A percentile compares a stretch with the other conserved stretches of the same genome.
phyloP scores from a whole-genome alignment of 169 alveolate species.

The Plasmodium adleri region DNA sequence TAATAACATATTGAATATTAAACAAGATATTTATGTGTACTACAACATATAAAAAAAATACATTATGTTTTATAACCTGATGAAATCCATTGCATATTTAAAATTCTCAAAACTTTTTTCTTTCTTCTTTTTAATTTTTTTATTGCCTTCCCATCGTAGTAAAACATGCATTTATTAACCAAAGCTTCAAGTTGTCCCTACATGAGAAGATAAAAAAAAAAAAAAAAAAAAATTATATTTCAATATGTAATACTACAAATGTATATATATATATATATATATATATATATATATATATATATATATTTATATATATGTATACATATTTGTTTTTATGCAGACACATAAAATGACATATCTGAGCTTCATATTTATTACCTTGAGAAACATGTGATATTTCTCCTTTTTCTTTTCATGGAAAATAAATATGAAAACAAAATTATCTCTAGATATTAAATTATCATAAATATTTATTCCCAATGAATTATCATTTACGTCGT shows the following conservation, averaged over 20 bases:
- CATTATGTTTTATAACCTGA: slow-evolving; percentile 17
- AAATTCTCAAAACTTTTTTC: slow-evolving; percentile 39
- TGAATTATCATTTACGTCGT: slow-evolving; percentile 21
- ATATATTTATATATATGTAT: background rate
- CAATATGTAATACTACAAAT: background rate
- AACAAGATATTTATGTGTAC: background rate
- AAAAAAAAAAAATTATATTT: background rate
- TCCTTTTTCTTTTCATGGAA: slow-evolving; percentile 51
- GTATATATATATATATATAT: background rate
- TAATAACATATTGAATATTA: no score
- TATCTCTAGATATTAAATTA: slow-evolving; percentile 38
- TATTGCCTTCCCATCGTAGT: slow-evolving; percentile 52
- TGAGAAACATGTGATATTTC: slow-evolving; percentile 57
- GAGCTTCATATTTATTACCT: slow-evolving; percentile 11
- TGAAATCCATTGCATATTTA: slow-evolving; percentile 64
- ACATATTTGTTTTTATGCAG: background rate
- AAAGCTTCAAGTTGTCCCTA: slow-evolving; percentile 69
- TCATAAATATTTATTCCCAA: slow-evolving; percentile 62
- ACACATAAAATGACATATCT: background rate
- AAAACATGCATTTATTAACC: slow-evolving; percentile 61
- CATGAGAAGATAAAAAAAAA: background rate
- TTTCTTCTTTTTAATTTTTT: slow-evolving; percentile 32
- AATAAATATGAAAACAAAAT: slow-evolving; percentile 56
- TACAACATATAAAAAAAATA: background rate
- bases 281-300: background rate